phyloP scores from a whole-genome alignment of 2,329 filamentous ascomycete genomes.

The Cercospora berteroae region DNA sequence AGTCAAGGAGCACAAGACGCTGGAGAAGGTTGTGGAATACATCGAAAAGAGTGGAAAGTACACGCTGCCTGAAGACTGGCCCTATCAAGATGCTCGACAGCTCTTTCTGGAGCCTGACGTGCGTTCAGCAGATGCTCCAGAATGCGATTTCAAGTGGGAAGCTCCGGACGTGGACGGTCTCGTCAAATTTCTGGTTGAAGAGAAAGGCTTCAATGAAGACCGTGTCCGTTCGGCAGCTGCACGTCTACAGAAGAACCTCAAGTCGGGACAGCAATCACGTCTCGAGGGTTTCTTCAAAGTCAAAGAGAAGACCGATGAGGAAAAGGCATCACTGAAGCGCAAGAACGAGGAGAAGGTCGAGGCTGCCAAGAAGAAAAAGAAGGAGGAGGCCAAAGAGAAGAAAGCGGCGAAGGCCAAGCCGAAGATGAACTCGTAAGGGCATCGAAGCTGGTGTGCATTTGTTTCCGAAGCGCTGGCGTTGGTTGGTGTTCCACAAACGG shows the following conservation, averaged over 20 bases:
- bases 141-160: conserved; percentile 98
- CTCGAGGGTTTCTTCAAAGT: conserved; percentile 97
- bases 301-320: conserved; percentile 78
- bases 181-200: conserved; percentile 82
- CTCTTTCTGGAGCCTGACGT: conserved; percentile 93
- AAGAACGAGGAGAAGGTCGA: conserved; percentile 92
- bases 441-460: conserved; percentile 2
- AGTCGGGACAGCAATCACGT: conserved; percentile 83
- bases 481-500: conserved; percentile 16
- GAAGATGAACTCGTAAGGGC: conserved; percentile 36
- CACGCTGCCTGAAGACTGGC: conserved; percentile 92
- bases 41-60: conserved; percentile 79
- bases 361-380: conserved; percentile 91
- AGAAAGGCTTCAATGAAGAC: conserved; percentile 97
- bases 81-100: conserved; percentile 83
- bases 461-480: conserved; percentile 27
- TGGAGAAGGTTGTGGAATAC: conserved; percentile 82
- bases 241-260: conserved; percentile 83
- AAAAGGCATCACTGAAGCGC: conserved; percentile 82
- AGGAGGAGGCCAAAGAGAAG: conserved; percentile 94
- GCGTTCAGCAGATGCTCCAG: conserved; percentile 72
- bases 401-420: conserved; percentile 86
- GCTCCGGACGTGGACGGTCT: conserved; percentile 86
- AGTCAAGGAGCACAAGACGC: conserved; percentile 83
- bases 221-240: conserved; percentile 76